Percentiles rank a stretch among this genome's conserved stretches.
These are phyloP conservation scores for Cytospora mali DNA, from an alignment of 2,329 filamentous ascomycete genomes.

Conservation along the genomic window DNA sequence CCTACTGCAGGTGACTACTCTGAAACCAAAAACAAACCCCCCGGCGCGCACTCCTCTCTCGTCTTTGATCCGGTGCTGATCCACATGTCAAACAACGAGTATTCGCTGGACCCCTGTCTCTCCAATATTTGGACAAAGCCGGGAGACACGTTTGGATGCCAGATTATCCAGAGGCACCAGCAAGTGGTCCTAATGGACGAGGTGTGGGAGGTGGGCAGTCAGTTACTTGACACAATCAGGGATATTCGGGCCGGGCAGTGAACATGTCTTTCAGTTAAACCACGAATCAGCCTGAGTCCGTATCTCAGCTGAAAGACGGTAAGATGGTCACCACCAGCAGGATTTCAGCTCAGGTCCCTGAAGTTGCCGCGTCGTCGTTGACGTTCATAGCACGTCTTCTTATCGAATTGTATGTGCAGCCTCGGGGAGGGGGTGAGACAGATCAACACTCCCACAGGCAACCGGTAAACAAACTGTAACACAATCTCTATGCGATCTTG, in stretches of 20 bases:
- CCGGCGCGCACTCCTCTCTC: too few species aligned
- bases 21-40: not conserved
- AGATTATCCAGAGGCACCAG: not conserved
- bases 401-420: not conserved
- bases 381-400: not conserved
- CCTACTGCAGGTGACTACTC: not conserved
- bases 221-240: too few species aligned
- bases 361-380: not conserved
- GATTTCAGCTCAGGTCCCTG: not conserved
- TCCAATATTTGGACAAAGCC: conserved; percentile 13
- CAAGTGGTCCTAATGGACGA: not conserved
- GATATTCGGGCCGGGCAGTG: not conserved
- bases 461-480: not conserved
- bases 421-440: not conserved
- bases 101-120: not conserved
- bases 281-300: too few species aligned
- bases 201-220: too few species aligned
- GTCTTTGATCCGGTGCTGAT: not conserved
- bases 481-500: conserved; percentile 1
- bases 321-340: not conserved
- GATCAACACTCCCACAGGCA: not conserved
- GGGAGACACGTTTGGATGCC: conserved; percentile 17
- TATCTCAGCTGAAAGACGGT: not conserved
- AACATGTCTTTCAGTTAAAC: not conserved
- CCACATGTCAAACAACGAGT: not conserved